Percentiles rank a stretch among this genome's conserved stretches.
Conservation (phyloP, 139 green algal species). For the Edaphochlamys debaryana region DNA sequence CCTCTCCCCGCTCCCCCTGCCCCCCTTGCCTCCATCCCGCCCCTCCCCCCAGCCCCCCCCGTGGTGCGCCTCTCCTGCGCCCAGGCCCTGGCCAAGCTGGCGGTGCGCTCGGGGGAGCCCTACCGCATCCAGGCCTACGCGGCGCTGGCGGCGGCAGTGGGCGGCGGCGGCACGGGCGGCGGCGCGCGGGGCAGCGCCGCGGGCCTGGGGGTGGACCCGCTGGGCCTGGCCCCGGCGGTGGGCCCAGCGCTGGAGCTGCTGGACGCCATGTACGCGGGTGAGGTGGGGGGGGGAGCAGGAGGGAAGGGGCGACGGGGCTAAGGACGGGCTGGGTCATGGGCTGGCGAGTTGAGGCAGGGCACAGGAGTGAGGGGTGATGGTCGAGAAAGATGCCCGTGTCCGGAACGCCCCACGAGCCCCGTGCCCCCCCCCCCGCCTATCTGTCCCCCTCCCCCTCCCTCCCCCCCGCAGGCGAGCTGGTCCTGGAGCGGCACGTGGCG, state of each 20-base stretch:
- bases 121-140: constrained; percentile 87
- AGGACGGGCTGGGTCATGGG: not conserved
- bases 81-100: constrained; percentile 72
- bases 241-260: constrained; percentile 68
- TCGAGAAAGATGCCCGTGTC: too few species aligned
- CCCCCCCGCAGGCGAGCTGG: constrained; percentile 55
- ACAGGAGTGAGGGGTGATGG: too few species aligned
- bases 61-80: constrained; percentile 53
- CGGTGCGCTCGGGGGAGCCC: constrained; percentile 81
- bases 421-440: not conserved
- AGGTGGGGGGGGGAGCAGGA: not conserved
- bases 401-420: too few species aligned
- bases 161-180: not conserved
- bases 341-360: not conserved
- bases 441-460: not conserved
- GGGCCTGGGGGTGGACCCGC: constrained; percentile 36
- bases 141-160: constrained; percentile 56
- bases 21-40: not conserved
- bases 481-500: constrained; percentile 67
- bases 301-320: not conserved
- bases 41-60: constrained; percentile 35
- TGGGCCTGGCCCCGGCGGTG: constrained; percentile 67
- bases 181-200: too few species aligned
- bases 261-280: constrained; percentile 80
- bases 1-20: not conserved